These are phyloP conservation scores for Pythium apleroticum DNA, from an alignment of 352 stramenopile species.

Conservation along the genomic window DNA sequence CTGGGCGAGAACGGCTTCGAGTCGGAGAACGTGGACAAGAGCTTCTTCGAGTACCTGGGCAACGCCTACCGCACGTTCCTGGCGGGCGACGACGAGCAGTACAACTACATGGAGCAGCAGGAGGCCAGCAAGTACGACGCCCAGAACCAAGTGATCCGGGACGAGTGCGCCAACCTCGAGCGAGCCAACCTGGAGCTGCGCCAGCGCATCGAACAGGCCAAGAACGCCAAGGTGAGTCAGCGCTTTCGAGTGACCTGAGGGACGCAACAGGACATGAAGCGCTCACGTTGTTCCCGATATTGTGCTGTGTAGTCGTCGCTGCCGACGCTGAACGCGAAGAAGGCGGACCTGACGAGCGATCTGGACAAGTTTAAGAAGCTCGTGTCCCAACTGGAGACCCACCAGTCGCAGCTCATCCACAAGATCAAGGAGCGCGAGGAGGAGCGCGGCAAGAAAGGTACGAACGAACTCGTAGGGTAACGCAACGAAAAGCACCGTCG, in stretches of 20 bases:
- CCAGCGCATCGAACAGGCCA: constrained; percentile 64
- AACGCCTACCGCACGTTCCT: constrained; percentile 94
- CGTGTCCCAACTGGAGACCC: constrained; percentile 76
- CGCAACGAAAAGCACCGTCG: no score
- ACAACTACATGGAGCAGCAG: constrained; percentile 84
- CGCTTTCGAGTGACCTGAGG: not conserved
- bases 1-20: constrained; percentile 58
- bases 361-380: constrained; percentile 92
- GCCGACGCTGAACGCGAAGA: constrained; percentile 78
- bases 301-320: constrained; percentile 45
- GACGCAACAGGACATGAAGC: not conserved
- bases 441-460: constrained; percentile 79
- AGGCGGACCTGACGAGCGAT: constrained; percentile 85
- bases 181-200: constrained; percentile 57
- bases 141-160: constrained; percentile 50
- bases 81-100: constrained; percentile 91
- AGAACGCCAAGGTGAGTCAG: constrained; percentile 55
- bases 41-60: constrained; percentile 95
- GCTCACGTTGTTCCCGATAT: not conserved
- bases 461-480: no score
- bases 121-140: constrained; percentile 52
- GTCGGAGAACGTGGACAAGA: constrained; percentile 80
- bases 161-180: constrained; percentile 55
- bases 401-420: constrained; percentile 75
- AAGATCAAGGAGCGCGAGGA: constrained; percentile 88